Percentiles rank a stretch among this genome's conserved stretches.
Conservation (phyloP, 371 early-diverging fungal genomes). For the Lichtheimia ramosa region DNA sequence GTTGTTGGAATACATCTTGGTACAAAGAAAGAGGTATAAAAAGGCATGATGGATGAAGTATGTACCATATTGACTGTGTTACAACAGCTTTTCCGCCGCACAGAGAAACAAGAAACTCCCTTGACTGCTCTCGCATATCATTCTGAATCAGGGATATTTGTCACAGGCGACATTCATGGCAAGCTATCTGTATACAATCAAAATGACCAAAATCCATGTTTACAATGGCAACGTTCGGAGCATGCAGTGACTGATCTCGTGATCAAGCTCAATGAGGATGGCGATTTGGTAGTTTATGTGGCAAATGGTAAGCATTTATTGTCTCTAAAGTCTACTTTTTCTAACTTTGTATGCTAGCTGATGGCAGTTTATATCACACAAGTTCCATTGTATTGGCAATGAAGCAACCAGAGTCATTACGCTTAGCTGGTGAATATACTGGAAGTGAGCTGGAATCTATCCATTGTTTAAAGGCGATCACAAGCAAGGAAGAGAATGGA, state of each 20-base stretch:
- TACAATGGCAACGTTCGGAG: slow-evolving; percentile 31
- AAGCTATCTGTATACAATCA: slow-evolving; percentile 10
- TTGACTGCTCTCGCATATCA: slow-evolving; percentile 31
- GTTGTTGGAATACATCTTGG: slow-evolving; percentile 54
- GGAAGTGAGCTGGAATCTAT: slow-evolving; percentile 42
- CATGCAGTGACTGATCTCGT: slow-evolving; percentile 27
- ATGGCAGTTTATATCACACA: slow-evolving; percentile 43
- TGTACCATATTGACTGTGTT: background rate
- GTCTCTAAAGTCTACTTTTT: background rate
- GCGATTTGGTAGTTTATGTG: slow-evolving; percentile 24
- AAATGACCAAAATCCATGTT: slow-evolving; percentile 4
- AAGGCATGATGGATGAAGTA: background rate
- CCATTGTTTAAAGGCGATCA: slow-evolving; percentile 19
- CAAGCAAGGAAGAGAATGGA: slow-evolving; percentile 8
- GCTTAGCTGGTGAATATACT: slow-evolving; percentile 28
- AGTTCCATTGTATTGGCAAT: slow-evolving; percentile 15
- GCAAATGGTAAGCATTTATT: slow-evolving; percentile 24
- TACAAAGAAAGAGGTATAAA: slow-evolving; percentile 52
- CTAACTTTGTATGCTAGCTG: slow-evolving; percentile 20
- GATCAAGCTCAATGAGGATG: slow-evolving; percentile 24
- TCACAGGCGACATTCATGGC: slow-evolving; percentile 28
- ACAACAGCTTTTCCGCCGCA: background rate
- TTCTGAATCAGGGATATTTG: slow-evolving; percentile 13
- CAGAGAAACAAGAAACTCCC: background rate
- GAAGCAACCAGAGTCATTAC: background rate